phyloP scores from a whole-genome alignment of 1,284 basidiomycete species.

The Leccinum fuscescens region DNA sequence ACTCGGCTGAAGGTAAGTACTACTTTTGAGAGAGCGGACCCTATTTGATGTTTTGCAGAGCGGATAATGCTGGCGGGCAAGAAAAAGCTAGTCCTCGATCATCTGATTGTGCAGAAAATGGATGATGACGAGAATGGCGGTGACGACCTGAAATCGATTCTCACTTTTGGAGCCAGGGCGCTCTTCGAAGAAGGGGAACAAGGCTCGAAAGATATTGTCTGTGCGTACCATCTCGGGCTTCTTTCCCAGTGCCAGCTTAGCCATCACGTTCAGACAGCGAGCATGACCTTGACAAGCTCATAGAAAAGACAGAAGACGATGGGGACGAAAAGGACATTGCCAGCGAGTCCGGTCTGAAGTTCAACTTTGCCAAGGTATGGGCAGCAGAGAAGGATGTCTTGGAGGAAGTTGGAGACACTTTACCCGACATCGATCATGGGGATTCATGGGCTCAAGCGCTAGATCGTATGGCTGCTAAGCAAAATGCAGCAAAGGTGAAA shows the following conservation, averaged over 20 bases:
- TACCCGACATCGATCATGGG: slow-evolving; percentile 45
- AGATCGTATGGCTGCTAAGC: slow-evolving; percentile 59
- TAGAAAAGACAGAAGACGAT: slow-evolving; percentile 80
- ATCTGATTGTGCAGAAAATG: slow-evolving; percentile 89
- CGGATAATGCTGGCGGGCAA: slow-evolving; percentile 86
- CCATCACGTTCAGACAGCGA: slow-evolving; percentile 59
- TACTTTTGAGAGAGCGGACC: background rate
- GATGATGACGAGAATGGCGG: slow-evolving; percentile 73
- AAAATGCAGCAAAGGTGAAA: slow-evolving; percentile 42
- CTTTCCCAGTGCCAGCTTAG: slow-evolving; percentile 61
- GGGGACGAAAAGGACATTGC: slow-evolving; percentile 53
- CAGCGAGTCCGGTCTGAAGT: slow-evolving; percentile 50
- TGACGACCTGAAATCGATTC: slow-evolving; percentile 75
- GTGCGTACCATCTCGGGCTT: slow-evolving; percentile 42
- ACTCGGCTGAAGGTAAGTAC: slow-evolving; percentile 78
- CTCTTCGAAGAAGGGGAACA: slow-evolving; percentile 53
- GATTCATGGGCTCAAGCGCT: slow-evolving; percentile 80
- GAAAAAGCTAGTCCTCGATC: slow-evolving; percentile 88
- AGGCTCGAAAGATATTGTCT: slow-evolving; percentile 57
- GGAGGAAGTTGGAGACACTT: slow-evolving; percentile 61
- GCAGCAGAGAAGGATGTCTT: slow-evolving; percentile 69
- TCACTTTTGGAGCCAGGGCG: slow-evolving; percentile 80
- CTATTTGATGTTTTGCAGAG: slow-evolving; percentile 46
- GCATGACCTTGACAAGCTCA: slow-evolving; percentile 76
- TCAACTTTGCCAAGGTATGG: slow-evolving; percentile 89